Percentiles rank a stretch among this genome's conserved stretches.
These are phyloP conservation scores for Colletotrichum scovillei DNA, from an alignment of 2,329 filamentous ascomycete genomes.

Conservation along the genomic window DNA sequence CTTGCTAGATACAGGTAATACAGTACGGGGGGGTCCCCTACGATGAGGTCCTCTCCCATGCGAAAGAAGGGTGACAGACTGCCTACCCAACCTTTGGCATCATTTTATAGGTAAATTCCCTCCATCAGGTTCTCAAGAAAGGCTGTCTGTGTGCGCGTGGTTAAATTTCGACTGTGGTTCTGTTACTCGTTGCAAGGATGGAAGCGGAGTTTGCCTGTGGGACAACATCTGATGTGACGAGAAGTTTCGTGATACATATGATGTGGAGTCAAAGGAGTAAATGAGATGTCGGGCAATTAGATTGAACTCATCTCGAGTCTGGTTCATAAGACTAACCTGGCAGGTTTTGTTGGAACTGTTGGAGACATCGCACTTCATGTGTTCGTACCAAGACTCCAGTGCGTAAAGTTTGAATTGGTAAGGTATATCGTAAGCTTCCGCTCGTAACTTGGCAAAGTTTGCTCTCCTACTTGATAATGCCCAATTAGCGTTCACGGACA, in stretches of 20 bases:
- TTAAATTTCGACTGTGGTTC: not conserved
- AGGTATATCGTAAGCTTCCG: not conserved
- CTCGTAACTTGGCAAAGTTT: not conserved
- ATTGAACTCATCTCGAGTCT: not conserved
- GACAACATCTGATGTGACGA: not conserved
- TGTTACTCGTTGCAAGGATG: not conserved
- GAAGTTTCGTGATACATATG: not conserved
- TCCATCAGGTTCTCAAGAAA: not conserved
- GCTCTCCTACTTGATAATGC: too few species aligned
- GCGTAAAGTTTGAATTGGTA: not conserved
- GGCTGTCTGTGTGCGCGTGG: not conserved
- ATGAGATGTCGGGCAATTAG: not conserved
- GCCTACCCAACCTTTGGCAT: not conserved
- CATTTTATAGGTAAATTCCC: rapidly evolving
- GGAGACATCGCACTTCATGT: not conserved
- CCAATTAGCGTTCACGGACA: not conserved
- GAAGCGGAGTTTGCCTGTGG: constrained; percentile 3
- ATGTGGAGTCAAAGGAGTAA: not conserved
- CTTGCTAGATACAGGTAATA: too few species aligned
- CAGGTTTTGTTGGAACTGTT: not conserved
- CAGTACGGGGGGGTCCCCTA: too few species aligned
- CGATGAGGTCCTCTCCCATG: too few species aligned
- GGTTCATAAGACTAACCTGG: not conserved
- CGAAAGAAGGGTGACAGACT: not conserved
- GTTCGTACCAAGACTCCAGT: too few species aligned